A percentile compares a stretch with the other conserved stretches of the same genome.
phyloP scores from a whole-genome alignment of 164 flowering plant genomes.

The Akebia trifoliata region DNA sequence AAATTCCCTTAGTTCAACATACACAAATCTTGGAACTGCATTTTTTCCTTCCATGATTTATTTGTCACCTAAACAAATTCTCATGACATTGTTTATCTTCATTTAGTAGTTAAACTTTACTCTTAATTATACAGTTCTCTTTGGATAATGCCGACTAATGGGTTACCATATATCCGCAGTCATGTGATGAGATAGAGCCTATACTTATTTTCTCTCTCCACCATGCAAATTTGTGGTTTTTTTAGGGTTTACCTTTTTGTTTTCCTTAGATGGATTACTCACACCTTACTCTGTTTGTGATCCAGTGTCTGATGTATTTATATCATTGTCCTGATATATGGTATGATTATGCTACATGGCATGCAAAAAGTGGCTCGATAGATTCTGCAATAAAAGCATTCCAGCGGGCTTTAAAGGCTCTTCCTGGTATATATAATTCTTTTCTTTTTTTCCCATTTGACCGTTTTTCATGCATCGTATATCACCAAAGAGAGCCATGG shows the following conservation, averaged over 20 bases:
- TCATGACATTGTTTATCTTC: too few relatives aligned
- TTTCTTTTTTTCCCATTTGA: not conserved
- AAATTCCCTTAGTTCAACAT: not conserved
- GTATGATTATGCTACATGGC: constrained; percentile 98
- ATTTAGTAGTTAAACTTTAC: too few relatives aligned
- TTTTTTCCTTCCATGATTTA: not conserved
- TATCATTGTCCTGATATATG: constrained; percentile 97
- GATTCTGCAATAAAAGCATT: constrained; percentile 88
- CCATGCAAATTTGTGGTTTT: not conserved
- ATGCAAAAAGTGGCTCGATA: constrained; percentile 70
- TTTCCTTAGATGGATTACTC: constrained; percentile 1
- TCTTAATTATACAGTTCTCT: too few relatives aligned
- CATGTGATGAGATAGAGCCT: too few relatives aligned
- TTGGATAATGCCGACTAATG: not conserved
- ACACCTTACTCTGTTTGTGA: constrained; percentile 12
- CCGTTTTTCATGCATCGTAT: too few relatives aligned
- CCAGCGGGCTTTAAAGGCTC: constrained; percentile 89
- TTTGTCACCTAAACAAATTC: not conserved
- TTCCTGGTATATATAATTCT: constrained; percentile 59
- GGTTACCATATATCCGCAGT: too few relatives aligned
- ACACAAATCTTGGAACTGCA: not conserved
- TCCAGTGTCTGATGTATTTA: constrained; percentile 91
- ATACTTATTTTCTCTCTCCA: not conserved
- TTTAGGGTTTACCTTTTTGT: not conserved
- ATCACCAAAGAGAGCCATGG: too few relatives aligned